Base-by-base conservation (phyloP, 257 asterid genomes). In the Fraxinus cuspidata region DNA sequence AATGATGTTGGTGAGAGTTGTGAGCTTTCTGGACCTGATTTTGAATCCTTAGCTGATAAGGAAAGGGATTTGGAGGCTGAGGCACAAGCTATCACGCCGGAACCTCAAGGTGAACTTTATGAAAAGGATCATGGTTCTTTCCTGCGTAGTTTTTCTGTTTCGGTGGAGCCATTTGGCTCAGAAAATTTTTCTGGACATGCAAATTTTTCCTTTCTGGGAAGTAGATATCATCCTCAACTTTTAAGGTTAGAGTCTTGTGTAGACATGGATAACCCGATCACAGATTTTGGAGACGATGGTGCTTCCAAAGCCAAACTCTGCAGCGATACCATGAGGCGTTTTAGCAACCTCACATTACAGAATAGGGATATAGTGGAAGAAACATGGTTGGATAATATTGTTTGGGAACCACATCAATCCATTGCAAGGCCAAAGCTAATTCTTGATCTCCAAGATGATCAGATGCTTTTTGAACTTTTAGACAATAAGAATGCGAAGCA, bases 381-480 rank as follows among this genome's bases (percentile, higher is more conserved):
- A 84, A 92, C 94, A 42, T 96, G 99, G 99, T 74, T 93, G 80
- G 96, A 93, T 78, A 81, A 86, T 81, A 87, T 96, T 80, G 80
- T 92, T 71, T 96, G 99, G 99, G 98, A 96, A 79, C 86, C 92
- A 21, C 81, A 84, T 77, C 96, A 93, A 72, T 68, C 87, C 74
- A 72, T 86, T 85, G 77, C 81, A 34, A 93, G 83, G 86, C 96
- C 97, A 63, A 93, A 93, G 86, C 89, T 92, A 73, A 93, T 96
- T 83, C 89, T 86, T 82, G 99, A 96, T 82, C 97, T 96, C 80
- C 97, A 88, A 81, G 99, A 96, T 83, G 93, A 90, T 82, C 98
- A 92, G 88, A 93, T 96, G 99, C 98, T 93, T 86, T 96, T 96
- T 76, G 98, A 96, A 83, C 86, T 96, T 78, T 80, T 85, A 79